Percentiles rank a stretch among this genome's conserved stretches.
These are phyloP conservation scores for Aspergillus brunneoviolaceus DNA, from an alignment of 2,329 filamentous ascomycete species.

Conservation along the genomic window DNA sequence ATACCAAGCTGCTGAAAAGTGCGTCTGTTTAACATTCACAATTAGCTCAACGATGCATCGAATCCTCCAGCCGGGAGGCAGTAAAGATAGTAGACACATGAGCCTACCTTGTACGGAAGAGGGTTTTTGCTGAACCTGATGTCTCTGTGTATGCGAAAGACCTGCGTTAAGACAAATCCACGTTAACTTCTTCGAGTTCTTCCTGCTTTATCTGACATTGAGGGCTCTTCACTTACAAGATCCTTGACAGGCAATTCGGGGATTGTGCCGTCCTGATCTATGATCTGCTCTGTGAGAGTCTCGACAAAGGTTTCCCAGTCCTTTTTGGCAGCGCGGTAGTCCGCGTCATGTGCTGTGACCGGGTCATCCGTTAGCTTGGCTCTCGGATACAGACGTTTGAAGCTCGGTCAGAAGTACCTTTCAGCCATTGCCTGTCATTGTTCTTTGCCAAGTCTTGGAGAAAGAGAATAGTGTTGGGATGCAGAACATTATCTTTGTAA, in stretches of 20 bases:
- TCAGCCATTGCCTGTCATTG: constrained; percentile 64
- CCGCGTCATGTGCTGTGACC: constrained; percentile 68
- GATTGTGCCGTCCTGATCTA: constrained; percentile 73
- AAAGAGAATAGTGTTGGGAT: constrained; percentile 64
- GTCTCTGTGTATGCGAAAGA: constrained; percentile 85
- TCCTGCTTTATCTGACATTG: not conserved
- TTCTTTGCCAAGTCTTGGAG: constrained; percentile 58
- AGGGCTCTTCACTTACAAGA: constrained; percentile 52
- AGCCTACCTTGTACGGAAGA: constrained; percentile 79
- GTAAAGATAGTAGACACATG: not conserved
- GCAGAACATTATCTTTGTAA: constrained; percentile 58
- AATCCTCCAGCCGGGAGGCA: not conserved
- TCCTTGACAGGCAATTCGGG: constrained; percentile 86
- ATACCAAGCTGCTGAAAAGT: constrained; percentile 80
- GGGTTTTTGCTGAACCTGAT: constrained; percentile 80
- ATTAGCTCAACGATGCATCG: constrained; percentile 8
- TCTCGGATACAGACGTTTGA: not conserved
- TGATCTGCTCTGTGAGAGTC: constrained; percentile 67
- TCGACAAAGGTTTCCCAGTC: constrained; percentile 82
- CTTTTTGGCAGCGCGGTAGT: constrained; percentile 73
- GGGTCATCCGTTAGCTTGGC: constrained; percentile 10
- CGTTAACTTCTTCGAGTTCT: constrained; percentile 8
- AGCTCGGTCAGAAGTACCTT: constrained; percentile 46
- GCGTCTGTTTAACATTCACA: constrained; percentile 54
- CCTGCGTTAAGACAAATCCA: constrained; percentile 36